phyloP scores from a whole-genome alignment of 352 stramenopile genomes.

The Halophytophthora polymorphica region DNA sequence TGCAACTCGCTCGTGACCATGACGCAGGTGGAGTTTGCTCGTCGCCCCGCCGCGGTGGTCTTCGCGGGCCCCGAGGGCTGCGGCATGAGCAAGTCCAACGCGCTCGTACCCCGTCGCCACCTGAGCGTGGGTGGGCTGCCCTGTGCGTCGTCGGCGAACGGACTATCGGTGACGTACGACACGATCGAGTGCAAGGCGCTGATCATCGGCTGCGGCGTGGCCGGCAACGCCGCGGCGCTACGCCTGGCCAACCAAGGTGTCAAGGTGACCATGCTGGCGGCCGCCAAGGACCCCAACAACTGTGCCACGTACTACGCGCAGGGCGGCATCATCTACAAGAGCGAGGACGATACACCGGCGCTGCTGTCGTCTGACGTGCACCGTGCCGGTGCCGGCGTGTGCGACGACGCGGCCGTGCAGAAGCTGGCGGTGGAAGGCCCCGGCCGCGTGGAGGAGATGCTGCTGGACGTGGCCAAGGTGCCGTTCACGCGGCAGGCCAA shows the following conservation, averaged over 20 bases:
- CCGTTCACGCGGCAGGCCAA: constrained; percentile 84
- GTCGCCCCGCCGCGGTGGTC: constrained; percentile 18
- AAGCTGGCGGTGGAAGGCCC: constrained; percentile 92
- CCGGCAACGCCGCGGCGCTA: constrained; percentile 70
- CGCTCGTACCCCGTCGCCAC: constrained; percentile 29
- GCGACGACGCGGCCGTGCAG: constrained; percentile 87
- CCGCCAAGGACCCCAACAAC: constrained; percentile 73
- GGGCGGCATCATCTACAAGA: constrained; percentile 95
- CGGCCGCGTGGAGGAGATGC: constrained; percentile 83
- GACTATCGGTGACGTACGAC: constrained; percentile 29
- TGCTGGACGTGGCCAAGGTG: constrained; percentile 85
- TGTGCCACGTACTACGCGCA: constrained; percentile 96
- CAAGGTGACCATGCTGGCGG: constrained; percentile 77
- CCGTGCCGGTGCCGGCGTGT: constrained; percentile 86
- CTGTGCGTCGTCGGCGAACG: constrained; percentile 32
- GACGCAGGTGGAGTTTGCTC: constrained; percentile 52
- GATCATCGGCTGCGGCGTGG: constrained; percentile 77
- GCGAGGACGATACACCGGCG: constrained; percentile 79
- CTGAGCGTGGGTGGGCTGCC: constrained; percentile 30
- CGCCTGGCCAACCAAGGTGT: constrained; percentile 72
- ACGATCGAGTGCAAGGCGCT: constrained; percentile 62
- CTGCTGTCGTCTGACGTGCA: constrained; percentile 90
- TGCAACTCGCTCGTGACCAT: constrained; percentile 20
- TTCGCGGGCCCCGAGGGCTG: constrained; percentile 27
- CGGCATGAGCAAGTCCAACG: constrained; percentile 16